Evolutionary conservation across 2,329 filamentous ascomycete species (phyloP).

Genomic region (Rutstroemia sp.): DNA sequence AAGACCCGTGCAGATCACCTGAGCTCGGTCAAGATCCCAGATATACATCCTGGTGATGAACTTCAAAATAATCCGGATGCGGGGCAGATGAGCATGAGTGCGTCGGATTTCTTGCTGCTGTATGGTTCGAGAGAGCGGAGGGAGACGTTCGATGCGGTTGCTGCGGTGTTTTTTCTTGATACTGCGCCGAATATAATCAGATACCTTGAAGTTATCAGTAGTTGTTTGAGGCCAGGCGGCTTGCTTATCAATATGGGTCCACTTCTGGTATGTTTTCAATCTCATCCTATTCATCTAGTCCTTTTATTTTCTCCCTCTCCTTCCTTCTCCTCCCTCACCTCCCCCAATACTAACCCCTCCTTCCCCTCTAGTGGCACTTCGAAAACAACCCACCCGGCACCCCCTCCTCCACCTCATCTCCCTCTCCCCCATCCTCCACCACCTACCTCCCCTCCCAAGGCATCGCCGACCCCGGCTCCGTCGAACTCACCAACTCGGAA

Average conservation of each 20-base stretch:
- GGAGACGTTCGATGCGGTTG: slow-evolving; percentile 69
- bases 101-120: slow-evolving; percentile 84
- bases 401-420: background rate
- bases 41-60: slow-evolving; percentile 61
- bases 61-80: slow-evolving; percentile 33
- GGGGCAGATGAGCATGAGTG: slow-evolving; percentile 84
- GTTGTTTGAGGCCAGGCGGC: slow-evolving; percentile 71
- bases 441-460: slow-evolving; percentile 36
- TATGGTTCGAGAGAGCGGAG: slow-evolving; percentile 61
- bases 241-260: slow-evolving; percentile 87
- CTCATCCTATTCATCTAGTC: background rate
- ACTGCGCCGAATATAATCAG: slow-evolving; percentile 89
- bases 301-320: background rate
- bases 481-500: slow-evolving; percentile 87
- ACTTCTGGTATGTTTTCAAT: slow-evolving; percentile 41
- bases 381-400: slow-evolving; percentile 62
- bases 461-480: slow-evolving; percentile 81
- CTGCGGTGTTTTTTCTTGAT: slow-evolving; percentile 93
- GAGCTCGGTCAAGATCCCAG: slow-evolving; percentile 65
- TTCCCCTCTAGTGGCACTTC: slow-evolving; percentile 66
- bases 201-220: slow-evolving; percentile 76
- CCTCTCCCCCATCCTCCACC: background rate
- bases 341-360: background rate
- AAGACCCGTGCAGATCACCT: slow-evolving; percentile 66
- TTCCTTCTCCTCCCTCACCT: background rate